Conservation (phyloP, 2,329 filamentous ascomycete genomes). For the Purpureocillium lavendulum region DNA sequence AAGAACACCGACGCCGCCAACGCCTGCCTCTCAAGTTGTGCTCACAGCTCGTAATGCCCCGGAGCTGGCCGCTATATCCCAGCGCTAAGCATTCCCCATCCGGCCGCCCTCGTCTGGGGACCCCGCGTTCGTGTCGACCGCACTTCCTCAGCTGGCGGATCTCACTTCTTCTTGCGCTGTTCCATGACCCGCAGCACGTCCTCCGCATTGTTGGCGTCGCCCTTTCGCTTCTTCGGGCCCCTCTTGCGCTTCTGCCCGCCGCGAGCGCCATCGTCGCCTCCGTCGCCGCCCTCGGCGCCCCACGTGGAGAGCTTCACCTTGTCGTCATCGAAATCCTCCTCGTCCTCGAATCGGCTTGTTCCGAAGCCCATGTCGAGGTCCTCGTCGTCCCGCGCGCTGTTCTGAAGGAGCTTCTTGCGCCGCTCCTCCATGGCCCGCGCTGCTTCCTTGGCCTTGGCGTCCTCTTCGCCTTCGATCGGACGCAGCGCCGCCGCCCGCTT, state of each 20-base stretch:
- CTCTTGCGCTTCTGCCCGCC: constrained; percentile 57
- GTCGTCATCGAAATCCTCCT: constrained; percentile 67
- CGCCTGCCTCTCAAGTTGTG: too few species aligned
- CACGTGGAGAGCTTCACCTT: constrained; percentile 63
- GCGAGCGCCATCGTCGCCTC: constrained; percentile 28
- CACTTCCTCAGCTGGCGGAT: not conserved
- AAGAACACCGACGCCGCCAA: too few species aligned
- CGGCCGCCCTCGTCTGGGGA: too few species aligned
- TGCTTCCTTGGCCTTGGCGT: constrained; percentile 31
- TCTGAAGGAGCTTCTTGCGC: constrained; percentile 64
- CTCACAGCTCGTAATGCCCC: too few species aligned
- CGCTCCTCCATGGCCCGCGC: constrained; percentile 55
- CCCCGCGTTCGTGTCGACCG: not conserved
- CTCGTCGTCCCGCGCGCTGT: constrained; percentile 70
- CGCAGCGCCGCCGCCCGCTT: constrained; percentile 70
- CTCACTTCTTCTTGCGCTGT: constrained; percentile 32
- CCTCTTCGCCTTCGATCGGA: constrained; percentile 31
- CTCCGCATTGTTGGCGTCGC: constrained; percentile 67
- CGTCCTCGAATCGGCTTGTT: constrained; percentile 77
- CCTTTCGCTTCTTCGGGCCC: constrained; percentile 66
- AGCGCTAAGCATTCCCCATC: too few species aligned
- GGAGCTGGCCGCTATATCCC: too few species aligned
- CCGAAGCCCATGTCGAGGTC: constrained; percentile 96
- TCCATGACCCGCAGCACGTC: constrained; percentile 79
- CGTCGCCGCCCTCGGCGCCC: constrained; percentile 44